phyloP scores from a whole-genome alignment of 345 rosid species.

The Gossypium arboreum region DNA sequence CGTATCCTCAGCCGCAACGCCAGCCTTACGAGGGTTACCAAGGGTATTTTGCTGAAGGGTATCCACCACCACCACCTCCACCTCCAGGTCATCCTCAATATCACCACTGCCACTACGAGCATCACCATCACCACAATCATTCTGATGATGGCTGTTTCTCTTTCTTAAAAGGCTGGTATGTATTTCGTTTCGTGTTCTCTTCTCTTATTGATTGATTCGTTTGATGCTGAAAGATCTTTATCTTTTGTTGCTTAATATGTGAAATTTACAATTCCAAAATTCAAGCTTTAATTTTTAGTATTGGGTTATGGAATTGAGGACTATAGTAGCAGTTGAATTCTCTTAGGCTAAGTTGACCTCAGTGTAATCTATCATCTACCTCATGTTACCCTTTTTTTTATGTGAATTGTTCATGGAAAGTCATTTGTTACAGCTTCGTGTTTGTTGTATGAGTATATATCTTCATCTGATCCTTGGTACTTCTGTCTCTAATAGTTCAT shows the following conservation, averaged over 20 bases:
- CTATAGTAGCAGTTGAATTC: neutral
- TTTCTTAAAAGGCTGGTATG: slow-evolving; percentile 74
- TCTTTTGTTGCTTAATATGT: neutral
- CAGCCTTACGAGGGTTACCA: slow-evolving; percentile 66
- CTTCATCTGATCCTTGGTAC: neutral
- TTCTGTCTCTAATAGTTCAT: no score
- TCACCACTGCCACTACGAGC: slow-evolving; percentile 44
- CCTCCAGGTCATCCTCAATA: slow-evolving; percentile 40
- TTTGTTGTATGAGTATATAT: neutral
- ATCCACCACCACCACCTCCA: slow-evolving; percentile 36
- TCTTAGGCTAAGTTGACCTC: neutral
- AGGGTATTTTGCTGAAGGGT: slow-evolving; percentile 66
- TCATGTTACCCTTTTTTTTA: neutral
- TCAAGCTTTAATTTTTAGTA: neutral
- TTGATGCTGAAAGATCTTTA: neutral
- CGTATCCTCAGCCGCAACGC: slow-evolving; percentile 35
- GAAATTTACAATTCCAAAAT: neutral
- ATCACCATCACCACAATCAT: slow-evolving; percentile 46
- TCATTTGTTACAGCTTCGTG: neutral
- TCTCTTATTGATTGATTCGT: neutral
- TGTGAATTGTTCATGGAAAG: neutral
- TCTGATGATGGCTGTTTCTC: slow-evolving; percentile 51
- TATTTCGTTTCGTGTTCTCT: neutral
- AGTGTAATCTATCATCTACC: neutral
- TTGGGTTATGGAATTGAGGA: neutral